A percentile compares a stretch with the other conserved stretches of the same genome.
These are phyloP conservation scores for Phytophthora colocasiae DNA, from an alignment of 352 stramenopile species.

Conservation along the genomic window DNA sequence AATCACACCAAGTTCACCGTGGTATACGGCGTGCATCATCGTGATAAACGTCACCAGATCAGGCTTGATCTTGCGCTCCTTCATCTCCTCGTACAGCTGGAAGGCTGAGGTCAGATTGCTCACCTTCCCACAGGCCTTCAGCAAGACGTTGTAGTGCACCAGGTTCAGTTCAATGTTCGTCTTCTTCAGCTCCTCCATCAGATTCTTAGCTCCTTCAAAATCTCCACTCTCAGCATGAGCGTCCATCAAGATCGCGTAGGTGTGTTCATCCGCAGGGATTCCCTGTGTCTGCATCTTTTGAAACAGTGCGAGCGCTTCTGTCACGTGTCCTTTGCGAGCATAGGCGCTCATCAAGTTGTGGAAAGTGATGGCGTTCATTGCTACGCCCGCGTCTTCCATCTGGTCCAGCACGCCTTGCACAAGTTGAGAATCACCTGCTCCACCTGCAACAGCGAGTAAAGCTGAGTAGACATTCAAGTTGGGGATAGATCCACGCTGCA, in stretches of 20 bases:
- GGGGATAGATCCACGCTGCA: slow-evolving; percentile 68
- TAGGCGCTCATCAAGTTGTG: slow-evolving; percentile 79
- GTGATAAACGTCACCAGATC: slow-evolving; percentile 86
- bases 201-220: slow-evolving; percentile 53
- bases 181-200: slow-evolving; percentile 68
- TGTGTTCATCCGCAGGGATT: slow-evolving; percentile 59
- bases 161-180: slow-evolving; percentile 45
- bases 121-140: slow-evolving; percentile 82
- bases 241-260: slow-evolving; percentile 85
- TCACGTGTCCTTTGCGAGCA: slow-evolving; percentile 55
- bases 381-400: slow-evolving; percentile 59
- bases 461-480: slow-evolving; percentile 71
- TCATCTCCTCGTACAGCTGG: slow-evolving; percentile 89
- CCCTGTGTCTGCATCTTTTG: slow-evolving; percentile 61
- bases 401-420: slow-evolving; percentile 58
- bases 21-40: slow-evolving; percentile 90
- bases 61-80: slow-evolving; percentile 68
- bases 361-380: slow-evolving; percentile 80
- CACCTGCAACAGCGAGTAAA: slow-evolving; percentile 61
- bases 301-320: slow-evolving; percentile 64
- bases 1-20: slow-evolving; percentile 73
- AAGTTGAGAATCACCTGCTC: slow-evolving; percentile 51
- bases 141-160: slow-evolving; percentile 84
- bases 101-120: slow-evolving; percentile 76
- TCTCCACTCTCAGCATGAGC: slow-evolving; percentile 63